A percentile compares a stretch with the other conserved stretches of the same genome.
phyloP scores from a whole-genome alignment of 1,139 yeast genomes.

The Scheffersomyces cryptocercus region DNA sequence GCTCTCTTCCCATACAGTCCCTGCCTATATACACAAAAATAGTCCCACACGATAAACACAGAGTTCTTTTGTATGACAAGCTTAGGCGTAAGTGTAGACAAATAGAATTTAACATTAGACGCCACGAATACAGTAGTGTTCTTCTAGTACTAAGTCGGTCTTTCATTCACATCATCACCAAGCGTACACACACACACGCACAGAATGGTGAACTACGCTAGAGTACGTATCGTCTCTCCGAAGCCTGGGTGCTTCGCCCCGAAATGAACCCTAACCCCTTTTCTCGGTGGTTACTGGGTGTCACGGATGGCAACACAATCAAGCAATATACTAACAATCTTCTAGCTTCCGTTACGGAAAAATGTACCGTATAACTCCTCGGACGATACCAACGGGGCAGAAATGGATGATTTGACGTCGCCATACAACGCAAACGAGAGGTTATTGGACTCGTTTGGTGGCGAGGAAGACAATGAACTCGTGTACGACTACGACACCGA shows the following conservation, averaged over 20 bases:
- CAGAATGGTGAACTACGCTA: not conserved
- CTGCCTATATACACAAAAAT: no score
- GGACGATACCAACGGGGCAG: constrained; percentile 1
- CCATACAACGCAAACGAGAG: constrained; percentile 2
- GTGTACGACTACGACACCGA: not conserved
- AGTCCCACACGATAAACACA: no score
- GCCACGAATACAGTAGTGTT: no score
- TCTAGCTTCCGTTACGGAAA: not conserved
- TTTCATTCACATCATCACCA: no score
- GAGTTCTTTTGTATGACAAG: no score
- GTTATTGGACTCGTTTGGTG: constrained; percentile 8
- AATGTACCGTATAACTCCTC: not conserved
- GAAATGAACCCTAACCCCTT: not conserved
- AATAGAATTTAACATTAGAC: no score
- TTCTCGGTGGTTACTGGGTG: not conserved
- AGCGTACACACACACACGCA: not conserved
- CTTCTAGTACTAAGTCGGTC: no score
- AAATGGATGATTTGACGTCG: constrained; percentile 3
- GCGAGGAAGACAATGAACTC: constrained; percentile 2
- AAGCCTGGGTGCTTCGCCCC: not conserved
- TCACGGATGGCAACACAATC: no score
- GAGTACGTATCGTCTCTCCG: not conserved
- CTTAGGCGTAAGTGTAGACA: no score
- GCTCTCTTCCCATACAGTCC: no score
- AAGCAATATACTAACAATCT: not conserved